phyloP scores from a whole-genome alignment of 345 rosid genomes.

The Turnera subulata region DNA sequence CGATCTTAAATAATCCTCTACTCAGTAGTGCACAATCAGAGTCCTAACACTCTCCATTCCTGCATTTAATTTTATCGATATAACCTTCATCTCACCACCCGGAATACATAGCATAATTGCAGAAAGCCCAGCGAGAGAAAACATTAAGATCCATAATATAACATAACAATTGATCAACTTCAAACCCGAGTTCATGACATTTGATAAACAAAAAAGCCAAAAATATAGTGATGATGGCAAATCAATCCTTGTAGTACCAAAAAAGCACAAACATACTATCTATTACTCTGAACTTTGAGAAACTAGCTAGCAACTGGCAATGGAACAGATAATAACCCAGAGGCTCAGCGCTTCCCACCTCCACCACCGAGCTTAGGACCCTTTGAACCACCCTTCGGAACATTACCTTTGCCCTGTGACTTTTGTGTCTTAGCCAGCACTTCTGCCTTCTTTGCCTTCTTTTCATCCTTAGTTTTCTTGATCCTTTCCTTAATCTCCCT shows the following conservation, averaged over 20 bases:
- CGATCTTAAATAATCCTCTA: too few species aligned
- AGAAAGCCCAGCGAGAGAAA: too few species aligned
- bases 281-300: slow-evolving; percentile 10
- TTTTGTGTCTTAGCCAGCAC: slow-evolving; percentile 24
- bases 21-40: too few species aligned
- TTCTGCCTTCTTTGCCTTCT: slow-evolving; percentile 38
- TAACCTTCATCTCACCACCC: too few species aligned
- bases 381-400: slow-evolving; percentile 17
- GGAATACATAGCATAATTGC: too few species aligned
- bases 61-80: too few species aligned
- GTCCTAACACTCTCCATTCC: too few species aligned
- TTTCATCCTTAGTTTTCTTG: slow-evolving; percentile 35
- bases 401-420: slow-evolving; percentile 19
- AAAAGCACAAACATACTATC: slow-evolving; percentile 8
- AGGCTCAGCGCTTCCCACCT: slow-evolving; percentile 31
- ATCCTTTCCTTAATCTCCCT: slow-evolving; percentile 36
- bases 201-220: too few species aligned
- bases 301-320: slow-evolving; percentile 2
- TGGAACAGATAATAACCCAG: background rate
- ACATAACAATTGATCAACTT: too few species aligned
- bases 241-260: background rate
- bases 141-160: too few species aligned
- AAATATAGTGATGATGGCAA: too few species aligned
- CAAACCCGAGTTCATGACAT: too few species aligned
- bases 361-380: slow-evolving; percentile 40